These are phyloP conservation scores for Populus tremula DNA, from an alignment of 345 rosid genomes.

Conservation along the genomic window DNA sequence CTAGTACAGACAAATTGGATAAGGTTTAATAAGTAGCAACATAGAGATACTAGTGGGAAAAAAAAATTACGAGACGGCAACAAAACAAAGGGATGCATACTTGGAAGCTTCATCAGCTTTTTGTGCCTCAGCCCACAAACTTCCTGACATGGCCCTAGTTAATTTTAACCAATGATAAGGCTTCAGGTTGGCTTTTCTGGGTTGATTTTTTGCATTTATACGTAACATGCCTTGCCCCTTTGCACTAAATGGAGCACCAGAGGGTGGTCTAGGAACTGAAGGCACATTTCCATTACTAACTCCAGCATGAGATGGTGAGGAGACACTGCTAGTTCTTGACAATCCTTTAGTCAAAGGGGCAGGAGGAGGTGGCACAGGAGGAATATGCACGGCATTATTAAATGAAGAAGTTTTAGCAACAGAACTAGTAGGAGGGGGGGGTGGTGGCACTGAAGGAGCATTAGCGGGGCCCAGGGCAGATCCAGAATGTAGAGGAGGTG, in stretches of 20 bases:
- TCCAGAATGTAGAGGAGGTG: conserved; percentile 46
- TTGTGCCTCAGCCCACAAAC: conserved; percentile 84
- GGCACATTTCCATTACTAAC: conserved; percentile 49
- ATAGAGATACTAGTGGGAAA: neutral
- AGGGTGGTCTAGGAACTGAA: conserved; percentile 66
- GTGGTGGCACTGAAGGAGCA: conserved; percentile 27
- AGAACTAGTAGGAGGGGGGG: conserved; percentile 32
- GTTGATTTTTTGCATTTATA: conserved; percentile 43
- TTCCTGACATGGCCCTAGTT: conserved; percentile 83
- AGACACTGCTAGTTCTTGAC: conserved; percentile 19
- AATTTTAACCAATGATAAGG: conserved; percentile 90
- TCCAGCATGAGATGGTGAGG: conserved; percentile 34
- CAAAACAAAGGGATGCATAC: conserved; percentile 33
- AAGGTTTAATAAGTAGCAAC: conserved; percentile 14
- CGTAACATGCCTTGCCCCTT: conserved; percentile 54
- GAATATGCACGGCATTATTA: conserved; percentile 17
- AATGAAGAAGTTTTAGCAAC: conserved; percentile 20
- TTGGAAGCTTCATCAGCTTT: conserved; percentile 67
- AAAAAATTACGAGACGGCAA: conserved; percentile 5
- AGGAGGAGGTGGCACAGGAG: conserved; percentile 66
- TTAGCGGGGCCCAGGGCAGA: conserved; percentile 20
- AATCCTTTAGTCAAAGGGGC: conserved; percentile 39
- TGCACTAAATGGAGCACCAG: conserved; percentile 32
- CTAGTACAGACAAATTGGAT: conserved; percentile 34
- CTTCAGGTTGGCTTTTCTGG: conserved; percentile 62